phyloP scores from a whole-genome alignment of 257 asterid genomes.

The Solanum medicagineum region DNA sequence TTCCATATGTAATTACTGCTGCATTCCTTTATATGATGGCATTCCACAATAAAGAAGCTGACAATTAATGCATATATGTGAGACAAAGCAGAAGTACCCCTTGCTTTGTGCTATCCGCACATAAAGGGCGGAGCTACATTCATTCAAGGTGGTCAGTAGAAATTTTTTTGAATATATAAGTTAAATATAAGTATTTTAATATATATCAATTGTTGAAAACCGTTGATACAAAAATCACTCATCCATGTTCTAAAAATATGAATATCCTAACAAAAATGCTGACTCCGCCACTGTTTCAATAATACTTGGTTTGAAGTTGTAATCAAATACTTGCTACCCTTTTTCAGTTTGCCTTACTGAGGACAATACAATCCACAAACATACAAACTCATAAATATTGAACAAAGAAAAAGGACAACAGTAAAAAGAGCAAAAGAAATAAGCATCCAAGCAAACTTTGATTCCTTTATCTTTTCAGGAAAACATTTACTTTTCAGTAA shows the following conservation, averaged over 20 bases:
- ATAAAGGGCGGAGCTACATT: too few relatives aligned
- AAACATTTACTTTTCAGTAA: not conserved
- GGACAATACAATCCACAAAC: not conserved
- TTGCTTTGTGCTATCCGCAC: not conserved
- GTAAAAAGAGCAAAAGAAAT: not conserved
- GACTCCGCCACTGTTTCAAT: not conserved
- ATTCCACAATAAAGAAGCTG: not conserved
- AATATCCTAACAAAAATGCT: too few relatives aligned
- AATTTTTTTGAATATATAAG: too few relatives aligned
- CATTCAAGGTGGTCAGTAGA: too few relatives aligned
- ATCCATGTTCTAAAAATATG: too few relatives aligned
- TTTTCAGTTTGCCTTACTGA: not conserved
- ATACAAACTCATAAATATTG: not conserved
- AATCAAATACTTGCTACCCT: not conserved
- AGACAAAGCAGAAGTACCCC: not conserved
- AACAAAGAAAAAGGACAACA: not conserved
- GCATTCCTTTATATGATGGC: not conserved
- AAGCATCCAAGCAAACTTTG: not conserved
- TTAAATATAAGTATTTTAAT: too few relatives aligned
- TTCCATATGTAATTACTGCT: not conserved
- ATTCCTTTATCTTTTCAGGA: conserved; percentile 1
- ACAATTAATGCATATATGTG: not conserved
- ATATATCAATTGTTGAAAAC: too few relatives aligned
- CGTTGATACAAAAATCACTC: too few relatives aligned
- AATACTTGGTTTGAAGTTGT: not conserved